Percentiles rank a stretch among this genome's conserved stretches.
Conservation (phyloP, 768 basidiomycete genomes). For the Leucocoprinus sp. region DNA sequence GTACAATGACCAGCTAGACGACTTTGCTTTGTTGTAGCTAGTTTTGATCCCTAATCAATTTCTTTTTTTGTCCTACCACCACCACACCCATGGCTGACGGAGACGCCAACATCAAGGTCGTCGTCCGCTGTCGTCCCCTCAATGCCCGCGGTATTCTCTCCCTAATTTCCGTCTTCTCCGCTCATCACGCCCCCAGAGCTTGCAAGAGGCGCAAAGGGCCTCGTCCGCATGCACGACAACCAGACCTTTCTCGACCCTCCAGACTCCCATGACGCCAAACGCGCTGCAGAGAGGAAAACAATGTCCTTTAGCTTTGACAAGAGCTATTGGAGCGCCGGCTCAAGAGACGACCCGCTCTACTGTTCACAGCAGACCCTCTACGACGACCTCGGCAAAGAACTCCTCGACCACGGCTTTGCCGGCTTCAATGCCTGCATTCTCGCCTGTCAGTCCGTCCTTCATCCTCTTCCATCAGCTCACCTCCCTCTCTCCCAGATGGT, state of each 20-base stretch:
- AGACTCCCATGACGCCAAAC: conserved; percentile 63
- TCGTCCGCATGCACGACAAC: conserved; percentile 93
- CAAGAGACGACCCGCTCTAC: conserved; percentile 82
- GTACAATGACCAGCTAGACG: conserved; percentile 97
- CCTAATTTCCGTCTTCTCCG: background rate
- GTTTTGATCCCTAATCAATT: background rate
- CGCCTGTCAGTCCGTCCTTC: conserved; percentile 70
- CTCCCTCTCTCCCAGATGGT: conserved; percentile 38
- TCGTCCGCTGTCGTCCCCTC: conserved; percentile 92
- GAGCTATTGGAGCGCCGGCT: conserved; percentile 94
- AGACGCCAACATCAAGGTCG: conserved; percentile 88
- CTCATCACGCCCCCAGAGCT: conserved; percentile 49
- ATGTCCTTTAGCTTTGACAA: conserved; percentile 95
- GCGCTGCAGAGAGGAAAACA: conserved; percentile 83
- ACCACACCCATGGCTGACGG: conserved; percentile 70
- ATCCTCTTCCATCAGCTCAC: conserved; percentile 6
- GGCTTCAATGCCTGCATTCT: conserved; percentile 99
- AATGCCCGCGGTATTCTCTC: conserved; percentile 76
- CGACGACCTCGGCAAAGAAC: conserved; percentile 87
- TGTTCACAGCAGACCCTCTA: conserved; percentile 94
- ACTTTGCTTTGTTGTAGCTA: conserved; percentile 74
- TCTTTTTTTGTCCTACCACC: too few relatives aligned
- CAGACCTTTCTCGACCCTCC: conserved; percentile 91
- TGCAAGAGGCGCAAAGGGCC: conserved; percentile 84
- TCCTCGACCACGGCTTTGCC: conserved; percentile 90